These are phyloP conservation scores for Nannizziopsis arthrosporioides DNA, from an alignment of 2,329 filamentous ascomycete genomes.

Conservation along the genomic window DNA sequence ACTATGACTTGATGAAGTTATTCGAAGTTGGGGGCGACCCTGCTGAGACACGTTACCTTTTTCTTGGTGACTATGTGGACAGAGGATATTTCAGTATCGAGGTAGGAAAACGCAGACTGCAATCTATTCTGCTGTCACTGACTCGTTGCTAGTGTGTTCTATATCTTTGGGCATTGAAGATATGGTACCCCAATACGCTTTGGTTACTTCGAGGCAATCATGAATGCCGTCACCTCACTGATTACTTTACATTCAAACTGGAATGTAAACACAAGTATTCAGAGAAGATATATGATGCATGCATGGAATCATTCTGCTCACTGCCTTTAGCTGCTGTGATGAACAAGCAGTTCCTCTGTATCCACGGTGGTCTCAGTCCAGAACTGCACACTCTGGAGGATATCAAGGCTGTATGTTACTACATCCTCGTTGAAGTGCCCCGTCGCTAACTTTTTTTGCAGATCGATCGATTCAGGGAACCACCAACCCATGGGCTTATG, in stretches of 20 bases:
- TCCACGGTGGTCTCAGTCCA: conserved; percentile 90
- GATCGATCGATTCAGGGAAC: conserved; percentile 96
- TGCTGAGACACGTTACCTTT: conserved; percentile 89
- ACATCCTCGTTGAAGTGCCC: background rate
- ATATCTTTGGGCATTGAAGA: conserved; percentile 96
- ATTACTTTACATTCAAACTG: conserved; percentile 99
- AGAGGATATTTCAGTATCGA: conserved; percentile 98
- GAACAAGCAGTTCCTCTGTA: conserved; percentile 99
- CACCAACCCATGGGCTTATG: conserved; percentile 94
- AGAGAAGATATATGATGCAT: conserved; percentile 88
- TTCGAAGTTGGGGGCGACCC: conserved; percentile 98
- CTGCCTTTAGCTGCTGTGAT: conserved; percentile 90
- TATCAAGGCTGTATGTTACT: conserved; percentile 60
- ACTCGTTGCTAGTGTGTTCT: conserved; percentile 59
- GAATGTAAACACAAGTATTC: conserved; percentile 99
- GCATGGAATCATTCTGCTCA: conserved; percentile 95
- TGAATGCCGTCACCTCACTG: conserved; percentile 95
- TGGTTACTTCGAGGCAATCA: conserved; percentile 97
- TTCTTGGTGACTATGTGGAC: conserved; percentile 96
- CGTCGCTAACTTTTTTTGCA: conserved; percentile 30
- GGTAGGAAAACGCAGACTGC: conserved; percentile 31
- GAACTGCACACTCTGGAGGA: conserved; percentile 95
- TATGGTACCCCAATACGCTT: conserved; percentile 94
- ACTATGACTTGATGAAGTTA: conserved; percentile 98
- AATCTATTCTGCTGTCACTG: conserved; percentile 17